Evolutionary conservation across 2,329 filamentous ascomycete genomes (phyloP), one percentile per base, ranked within the genome.

Genomic region (Scleromitrula shiraiana): DNA sequence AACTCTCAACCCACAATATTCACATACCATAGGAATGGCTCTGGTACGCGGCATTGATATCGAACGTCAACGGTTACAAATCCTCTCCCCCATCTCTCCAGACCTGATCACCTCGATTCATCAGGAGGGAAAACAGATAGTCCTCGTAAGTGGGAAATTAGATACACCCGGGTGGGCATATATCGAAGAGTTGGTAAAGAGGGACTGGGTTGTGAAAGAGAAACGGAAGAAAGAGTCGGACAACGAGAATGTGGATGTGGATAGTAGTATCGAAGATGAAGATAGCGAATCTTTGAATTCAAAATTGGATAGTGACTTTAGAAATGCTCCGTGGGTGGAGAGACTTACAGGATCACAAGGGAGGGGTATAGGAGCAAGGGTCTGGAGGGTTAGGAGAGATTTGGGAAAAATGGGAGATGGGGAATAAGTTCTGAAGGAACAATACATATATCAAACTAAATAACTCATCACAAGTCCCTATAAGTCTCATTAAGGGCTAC

Each of bases 101-200:
- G 56, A 65, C 3, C 57, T 63, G 2, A 68, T 80, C 14, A 62
- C 67, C 30, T 60, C 66, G 8, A 60, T 72, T 15, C 67, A 61
- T 35, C 59, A 65, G 7, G 62, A 64, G 23, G 73, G 73, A 0
- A 67, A 70, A 26, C 67, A 71, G 14, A 67, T 86, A 14, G 75
- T 86, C 3, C 69, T 88, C 3, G 74, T 88, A 1, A 75, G 81
- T 46, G 84, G 84, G 2, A 82, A 77, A 55, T 78, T 85, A 47
- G 84, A 88, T 57, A 67, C 76, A 2, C 82, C 83, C 0, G 78
- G 72, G 3, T 88, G 83, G 82, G 80, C 81, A 1, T 85, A 84
- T 52, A 77, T 77, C 0, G 83, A 87, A 59, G 77, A 82, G 29
- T 55, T 81, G 14, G 74, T 79, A 53, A 56, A 64, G 26, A 55